A percentile compares a stretch with the other conserved stretches of the same genome.
phyloP scores from a whole-genome alignment of 2,329 filamentous ascomycete species.

The Aspergillus fructus region DNA sequence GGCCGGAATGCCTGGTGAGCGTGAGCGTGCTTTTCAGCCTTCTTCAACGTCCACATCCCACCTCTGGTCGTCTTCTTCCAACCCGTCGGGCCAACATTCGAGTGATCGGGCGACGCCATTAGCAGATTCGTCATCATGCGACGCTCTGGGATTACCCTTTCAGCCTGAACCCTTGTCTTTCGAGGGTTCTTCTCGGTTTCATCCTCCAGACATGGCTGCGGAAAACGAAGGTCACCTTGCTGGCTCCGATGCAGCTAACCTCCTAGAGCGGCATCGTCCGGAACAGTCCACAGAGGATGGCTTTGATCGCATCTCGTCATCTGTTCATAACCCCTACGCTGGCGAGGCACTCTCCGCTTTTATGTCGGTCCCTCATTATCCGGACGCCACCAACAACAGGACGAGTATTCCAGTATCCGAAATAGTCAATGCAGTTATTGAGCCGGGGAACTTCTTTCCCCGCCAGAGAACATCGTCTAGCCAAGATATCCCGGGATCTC shows the following conservation, averaged over 20 bases:
- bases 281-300: not conserved
- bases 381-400: conserved; percentile 21
- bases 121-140: conserved; percentile 15
- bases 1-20: conserved; percentile 19
- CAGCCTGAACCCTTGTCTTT: conserved; percentile 10
- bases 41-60: conserved; percentile 10
- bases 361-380: conserved; percentile 30
- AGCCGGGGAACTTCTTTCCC: conserved; percentile 7
- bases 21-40: conserved; percentile 12
- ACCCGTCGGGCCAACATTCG: conserved; percentile 2
- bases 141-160: conserved; percentile 10
- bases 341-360: conserved; percentile 27
- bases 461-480: not conserved
- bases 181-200: conserved; percentile 4
- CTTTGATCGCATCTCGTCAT: not conserved
- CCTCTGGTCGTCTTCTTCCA: conserved; percentile 1
- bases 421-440: conserved; percentile 30
- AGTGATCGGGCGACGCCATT: conserved; percentile 9
- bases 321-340: not conserved
- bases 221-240: conserved; percentile 1
- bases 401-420: conserved; percentile 24
- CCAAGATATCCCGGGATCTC: not conserved
- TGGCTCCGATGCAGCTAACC: not conserved
- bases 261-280: not conserved
- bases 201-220: conserved; percentile 5